Evolutionary conservation across 2,329 filamentous ascomycete species (phyloP).

Genomic region (Cytospora piceae): DNA sequence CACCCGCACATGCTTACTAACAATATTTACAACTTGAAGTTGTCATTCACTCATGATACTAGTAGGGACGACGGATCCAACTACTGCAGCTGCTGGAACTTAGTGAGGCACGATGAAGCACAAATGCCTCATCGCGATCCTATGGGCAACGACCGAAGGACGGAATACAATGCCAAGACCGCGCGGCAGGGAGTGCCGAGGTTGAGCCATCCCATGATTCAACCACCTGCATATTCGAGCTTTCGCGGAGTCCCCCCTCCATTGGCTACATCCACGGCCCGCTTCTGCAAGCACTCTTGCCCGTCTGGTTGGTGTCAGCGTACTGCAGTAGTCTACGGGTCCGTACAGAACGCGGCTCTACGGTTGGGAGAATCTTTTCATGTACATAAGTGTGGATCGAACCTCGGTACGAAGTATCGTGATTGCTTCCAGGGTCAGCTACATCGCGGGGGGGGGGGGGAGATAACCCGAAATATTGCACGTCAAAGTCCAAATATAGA

Average conservation of each 20-base stretch:
- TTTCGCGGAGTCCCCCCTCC: background rate
- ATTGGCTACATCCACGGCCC: background rate
- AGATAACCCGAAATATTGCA: background rate
- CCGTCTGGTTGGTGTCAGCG: background rate
- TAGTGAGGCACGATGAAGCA: background rate
- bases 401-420: background rate
- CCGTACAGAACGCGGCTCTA: background rate
- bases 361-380: too few species aligned
- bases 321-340: background rate
- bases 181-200: background rate
- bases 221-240: background rate
- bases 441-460: background rate
- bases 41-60: too few species aligned
- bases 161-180: background rate
- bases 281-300: background rate
- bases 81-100: background rate
- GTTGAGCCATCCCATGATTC: constrained; percentile 1
- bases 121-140: background rate
- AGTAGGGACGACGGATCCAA: too few species aligned
- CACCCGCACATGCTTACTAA: background rate
- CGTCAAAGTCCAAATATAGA: background rate
- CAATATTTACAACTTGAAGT: background rate
- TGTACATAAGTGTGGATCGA: too few species aligned
- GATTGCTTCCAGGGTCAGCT: background rate
- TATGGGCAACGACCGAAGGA: background rate